phyloP scores from a whole-genome alignment of 192 early-diverging fungal species.

The Backusella liffmaniae region DNA sequence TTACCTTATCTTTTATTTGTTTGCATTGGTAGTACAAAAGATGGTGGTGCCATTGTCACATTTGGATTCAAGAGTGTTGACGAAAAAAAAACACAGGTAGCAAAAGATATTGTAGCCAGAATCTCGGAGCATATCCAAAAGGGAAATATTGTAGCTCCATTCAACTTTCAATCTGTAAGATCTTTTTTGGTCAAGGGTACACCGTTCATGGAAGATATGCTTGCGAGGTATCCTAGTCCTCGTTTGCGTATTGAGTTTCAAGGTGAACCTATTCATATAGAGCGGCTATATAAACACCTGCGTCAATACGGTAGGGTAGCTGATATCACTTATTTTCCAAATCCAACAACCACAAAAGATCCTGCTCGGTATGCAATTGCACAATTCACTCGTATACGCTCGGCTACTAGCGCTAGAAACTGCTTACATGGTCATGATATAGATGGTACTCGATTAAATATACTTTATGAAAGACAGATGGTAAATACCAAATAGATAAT shows the following conservation, averaged over 20 bases:
- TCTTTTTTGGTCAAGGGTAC: conserved; percentile 68
- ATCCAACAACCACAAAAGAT: conserved; percentile 67
- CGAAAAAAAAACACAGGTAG: conserved; percentile 28
- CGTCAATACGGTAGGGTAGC: conserved; percentile 80
- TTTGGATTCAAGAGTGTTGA: conserved; percentile 43
- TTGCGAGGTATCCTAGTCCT: conserved; percentile 47
- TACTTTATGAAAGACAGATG: conserved; percentile 60
- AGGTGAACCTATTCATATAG: conserved; percentile 66
- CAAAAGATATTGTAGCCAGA: conserved; percentile 41
- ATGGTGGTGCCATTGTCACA: conserved; percentile 50
- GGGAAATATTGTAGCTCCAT: conserved; percentile 59
- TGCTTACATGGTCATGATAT: conserved; percentile 86
- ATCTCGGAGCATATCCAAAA: conserved; percentile 55
- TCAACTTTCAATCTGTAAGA: conserved; percentile 61
- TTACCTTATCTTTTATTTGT: neutral
- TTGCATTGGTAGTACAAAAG: conserved; percentile 28
- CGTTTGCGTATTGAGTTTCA: conserved; percentile 70
- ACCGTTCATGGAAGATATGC: conserved; percentile 75
- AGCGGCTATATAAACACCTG: conserved; percentile 71
- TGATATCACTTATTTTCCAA: conserved; percentile 63
- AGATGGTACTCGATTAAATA: conserved; percentile 58
- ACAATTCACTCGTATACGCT: conserved; percentile 72
- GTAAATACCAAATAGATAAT: conserved; percentile 24
- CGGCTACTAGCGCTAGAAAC: conserved; percentile 89
- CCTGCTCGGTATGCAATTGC: conserved; percentile 77